phyloP scores from a whole-genome alignment of 2,329 filamentous ascomycete species.

The Exserohilum rostratum region DNA sequence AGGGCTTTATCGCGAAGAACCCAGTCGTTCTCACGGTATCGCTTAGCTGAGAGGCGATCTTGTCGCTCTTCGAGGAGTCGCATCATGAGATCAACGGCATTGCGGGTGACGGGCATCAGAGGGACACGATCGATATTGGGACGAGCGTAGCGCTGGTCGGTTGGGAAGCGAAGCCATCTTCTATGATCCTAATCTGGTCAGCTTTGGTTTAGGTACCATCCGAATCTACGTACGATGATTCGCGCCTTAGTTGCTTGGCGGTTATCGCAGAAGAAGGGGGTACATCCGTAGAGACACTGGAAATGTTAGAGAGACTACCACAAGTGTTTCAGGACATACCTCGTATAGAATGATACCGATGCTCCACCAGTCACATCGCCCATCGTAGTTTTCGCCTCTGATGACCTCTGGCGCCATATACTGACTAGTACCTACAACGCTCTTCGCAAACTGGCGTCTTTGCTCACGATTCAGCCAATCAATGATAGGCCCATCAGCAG shows the following conservation, averaged over 20 bases:
- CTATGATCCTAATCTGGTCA: slow-evolving; percentile 67
- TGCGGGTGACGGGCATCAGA: slow-evolving; percentile 63
- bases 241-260: slow-evolving; percentile 84
- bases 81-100: slow-evolving; percentile 78
- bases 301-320: neutral
- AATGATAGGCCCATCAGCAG: slow-evolving; percentile 39
- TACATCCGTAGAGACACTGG: slow-evolving; percentile 85
- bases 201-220: neutral
- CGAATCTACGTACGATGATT: slow-evolving; percentile 67
- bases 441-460: slow-evolving; percentile 76
- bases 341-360: slow-evolving; percentile 93
- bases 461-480: slow-evolving; percentile 54
- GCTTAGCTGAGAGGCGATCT: slow-evolving; percentile 73
- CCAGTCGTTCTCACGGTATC: slow-evolving; percentile 72
- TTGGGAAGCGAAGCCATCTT: slow-evolving; percentile 72
- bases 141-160: slow-evolving; percentile 57
- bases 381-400: slow-evolving; percentile 81
- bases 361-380: slow-evolving; percentile 96
- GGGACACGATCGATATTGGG: slow-evolving; percentile 55
- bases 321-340: slow-evolving; percentile 44
- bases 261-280: slow-evolving; percentile 84
- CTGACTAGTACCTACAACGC: slow-evolving; percentile 92
- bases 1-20: slow-evolving; percentile 32
- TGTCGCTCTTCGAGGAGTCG: slow-evolving; percentile 76
- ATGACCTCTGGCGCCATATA: slow-evolving; percentile 99